phyloP scores from a whole-genome alignment of 305 asterid genomes.

The Fraxinus floribunda region DNA sequence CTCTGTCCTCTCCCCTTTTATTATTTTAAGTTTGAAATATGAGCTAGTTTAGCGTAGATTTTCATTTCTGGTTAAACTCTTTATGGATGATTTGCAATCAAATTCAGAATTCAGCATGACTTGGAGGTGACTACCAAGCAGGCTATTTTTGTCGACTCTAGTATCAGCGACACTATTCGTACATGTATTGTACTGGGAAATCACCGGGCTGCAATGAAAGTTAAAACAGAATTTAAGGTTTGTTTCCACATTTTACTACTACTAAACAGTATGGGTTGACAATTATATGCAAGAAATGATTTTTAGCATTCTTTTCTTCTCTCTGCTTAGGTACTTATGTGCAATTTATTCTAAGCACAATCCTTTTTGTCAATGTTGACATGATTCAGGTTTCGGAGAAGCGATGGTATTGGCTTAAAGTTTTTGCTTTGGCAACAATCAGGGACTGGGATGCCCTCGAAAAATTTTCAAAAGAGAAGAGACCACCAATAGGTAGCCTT shows the following conservation, averaged over 20 bases:
- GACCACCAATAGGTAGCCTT: conserved; percentile 81
- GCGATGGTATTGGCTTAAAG: conserved; percentile 98
- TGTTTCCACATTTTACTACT: conserved; percentile 24
- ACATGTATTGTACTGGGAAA: conserved; percentile 92
- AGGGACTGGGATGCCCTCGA: conserved; percentile 94
- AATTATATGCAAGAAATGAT: neutral
- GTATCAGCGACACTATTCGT: conserved; percentile 93
- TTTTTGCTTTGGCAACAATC: conserved; percentile 84
- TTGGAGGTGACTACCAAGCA: conserved; percentile 83
- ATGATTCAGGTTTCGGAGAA: conserved; percentile 85
- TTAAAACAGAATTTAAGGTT: conserved; percentile 88
- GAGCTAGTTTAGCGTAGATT: neutral
- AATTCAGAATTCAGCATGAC: conserved; percentile 78
- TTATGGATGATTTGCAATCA: conserved; percentile 26
- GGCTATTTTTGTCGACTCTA: conserved; percentile 91
- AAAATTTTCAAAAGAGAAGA: conserved; percentile 80
- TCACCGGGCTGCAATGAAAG: conserved; percentile 77
- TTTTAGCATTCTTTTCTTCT: conserved; percentile 14
- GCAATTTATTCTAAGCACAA: conserved; percentile 16
- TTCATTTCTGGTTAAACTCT: conserved; percentile 13
- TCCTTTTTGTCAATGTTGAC: conserved; percentile 1
- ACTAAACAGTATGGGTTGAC: conserved; percentile 11
- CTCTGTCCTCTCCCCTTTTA: neutral
- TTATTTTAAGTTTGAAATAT: conserved; percentile 3
- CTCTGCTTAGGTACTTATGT: neutral